A percentile compares a stretch with the other conserved stretches of the same genome.
These are phyloP conservation scores for Condylostoma magnum DNA, from an alignment of 169 alveolate genomes.

Conservation along the genomic window DNA sequence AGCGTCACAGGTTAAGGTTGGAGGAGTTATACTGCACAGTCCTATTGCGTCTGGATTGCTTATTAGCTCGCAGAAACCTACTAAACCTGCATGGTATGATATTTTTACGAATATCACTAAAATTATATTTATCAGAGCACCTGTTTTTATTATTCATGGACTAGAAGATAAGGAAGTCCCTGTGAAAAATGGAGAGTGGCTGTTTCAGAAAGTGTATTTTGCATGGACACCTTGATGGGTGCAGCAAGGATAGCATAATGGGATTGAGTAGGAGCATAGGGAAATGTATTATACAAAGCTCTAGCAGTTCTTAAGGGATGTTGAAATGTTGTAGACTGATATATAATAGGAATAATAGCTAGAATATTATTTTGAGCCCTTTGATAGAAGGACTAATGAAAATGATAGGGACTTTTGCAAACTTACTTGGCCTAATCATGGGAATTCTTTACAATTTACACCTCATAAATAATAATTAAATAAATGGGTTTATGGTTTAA, in stretches of 20 bases:
- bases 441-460: too few relatives aligned
- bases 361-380: too few relatives aligned
- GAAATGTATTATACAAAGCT: constrained; percentile 26
- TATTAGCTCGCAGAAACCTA: constrained; percentile 31
- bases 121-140: constrained; percentile 54
- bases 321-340: too few relatives aligned
- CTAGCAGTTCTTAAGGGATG: constrained; percentile 23
- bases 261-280: constrained; percentile 38
- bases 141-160: constrained; percentile 77
- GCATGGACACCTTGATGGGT: constrained; percentile 36
- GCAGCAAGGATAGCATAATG: constrained; percentile 40
- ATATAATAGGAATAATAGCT: neutral
- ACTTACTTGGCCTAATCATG: too few relatives aligned
- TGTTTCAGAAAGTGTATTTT: constrained; percentile 11
- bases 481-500: too few relatives aligned
- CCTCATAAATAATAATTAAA: too few relatives aligned
- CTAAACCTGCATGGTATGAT: constrained; percentile 55
- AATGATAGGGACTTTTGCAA: too few relatives aligned
- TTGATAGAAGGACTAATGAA: too few relatives aligned
- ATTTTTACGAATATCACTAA: constrained; percentile 61
- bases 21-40: constrained; percentile 89
- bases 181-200: constrained; percentile 47
- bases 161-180: constrained; percentile 54
- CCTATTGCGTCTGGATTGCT: constrained; percentile 85
- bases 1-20: constrained; percentile 54